These are phyloP conservation scores for Ulvella scutata DNA, from an alignment of 139 green algal species.

Conservation along the genomic window DNA sequence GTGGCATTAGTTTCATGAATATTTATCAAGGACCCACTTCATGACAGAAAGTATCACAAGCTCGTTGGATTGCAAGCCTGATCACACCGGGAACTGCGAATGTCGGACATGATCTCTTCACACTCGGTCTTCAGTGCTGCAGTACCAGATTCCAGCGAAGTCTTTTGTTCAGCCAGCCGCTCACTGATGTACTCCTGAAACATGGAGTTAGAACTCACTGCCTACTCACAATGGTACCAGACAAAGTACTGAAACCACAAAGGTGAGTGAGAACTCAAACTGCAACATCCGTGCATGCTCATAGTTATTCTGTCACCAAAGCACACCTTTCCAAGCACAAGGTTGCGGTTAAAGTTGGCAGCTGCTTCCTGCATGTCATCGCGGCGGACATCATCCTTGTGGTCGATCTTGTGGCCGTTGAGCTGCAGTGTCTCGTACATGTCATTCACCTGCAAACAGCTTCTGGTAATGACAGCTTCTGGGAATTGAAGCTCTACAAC, in stretches of 20 bases:
- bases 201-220: too few relatives aligned
- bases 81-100: constrained; percentile 29
- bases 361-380: constrained; percentile 1
- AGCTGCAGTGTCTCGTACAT: constrained; percentile 59
- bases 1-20: too few relatives aligned
- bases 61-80: constrained; percentile 33
- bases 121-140: neutral
- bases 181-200: neutral
- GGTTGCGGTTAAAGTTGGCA: neutral
- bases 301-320: too few relatives aligned
- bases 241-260: too few relatives aligned
- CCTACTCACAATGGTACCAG: too few relatives aligned
- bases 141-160: neutral
- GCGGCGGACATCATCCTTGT: constrained; percentile 17
- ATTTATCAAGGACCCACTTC: too few relatives aligned
- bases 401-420: constrained; percentile 31
- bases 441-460: constrained; percentile 39
- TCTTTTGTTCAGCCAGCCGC: neutral
- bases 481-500: too few relatives aligned
- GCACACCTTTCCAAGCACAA: neutral
- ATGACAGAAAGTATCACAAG: too few relatives aligned
- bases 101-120: constrained; percentile 5
- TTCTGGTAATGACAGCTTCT: too few relatives aligned
- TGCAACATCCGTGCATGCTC: too few relatives aligned
- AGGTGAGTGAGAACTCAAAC: too few relatives aligned